Base-by-base conservation (phyloP, 208 protist species). In the Leishmania aethiopica region DNA sequence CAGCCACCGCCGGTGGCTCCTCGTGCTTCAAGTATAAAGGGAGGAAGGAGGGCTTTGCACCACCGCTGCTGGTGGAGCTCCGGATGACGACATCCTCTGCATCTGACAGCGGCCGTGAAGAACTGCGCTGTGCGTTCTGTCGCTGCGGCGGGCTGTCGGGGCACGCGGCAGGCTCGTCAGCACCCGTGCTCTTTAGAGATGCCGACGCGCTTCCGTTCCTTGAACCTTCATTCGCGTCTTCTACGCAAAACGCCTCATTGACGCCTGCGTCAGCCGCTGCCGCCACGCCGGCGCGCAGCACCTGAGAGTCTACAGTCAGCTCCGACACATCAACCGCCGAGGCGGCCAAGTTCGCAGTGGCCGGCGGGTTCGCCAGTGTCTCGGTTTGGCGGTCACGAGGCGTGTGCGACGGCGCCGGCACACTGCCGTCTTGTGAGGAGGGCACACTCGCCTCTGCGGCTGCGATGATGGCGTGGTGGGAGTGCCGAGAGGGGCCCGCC, bases 301-400 rank as follows among this genome's bases (percentile, higher is more conserved):
- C 28, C 64, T 82, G 77, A 11, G 76, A 84, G 77, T 84, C 84
- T 19, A 82, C 62, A 25, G 92, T 93, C 57, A 93, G 71, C 35
- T 85, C 92, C 13, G 90, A 94, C 25, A 95, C 87, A 42, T 95
- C 90, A 57, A 95, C 84, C n/a, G 85, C 79, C 8, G 88, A 92
- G 42, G 73, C 83, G 35, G 74, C 47, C 49, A 66, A 37, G 57
- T 19, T 66, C 22, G 37, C 15, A 8, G 45, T 45, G 10, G 25
- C 49, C 28, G 77, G 28, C 0, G 35, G 59, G 22, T 25, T 62
- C 35, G 67, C 19, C 25, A 76, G 62, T 4, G 25, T 4, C n/a
- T 67, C 70, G 0, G 11, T 35, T 69, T 47, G 17, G 45, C 40
- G 42, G 13, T 49, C 76, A 28, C 59, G 79, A 22, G 64, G 59